Evolutionary conservation across 306 rosid genomes (phyloP).

Genomic region (Vigna nakashimae): DNA sequence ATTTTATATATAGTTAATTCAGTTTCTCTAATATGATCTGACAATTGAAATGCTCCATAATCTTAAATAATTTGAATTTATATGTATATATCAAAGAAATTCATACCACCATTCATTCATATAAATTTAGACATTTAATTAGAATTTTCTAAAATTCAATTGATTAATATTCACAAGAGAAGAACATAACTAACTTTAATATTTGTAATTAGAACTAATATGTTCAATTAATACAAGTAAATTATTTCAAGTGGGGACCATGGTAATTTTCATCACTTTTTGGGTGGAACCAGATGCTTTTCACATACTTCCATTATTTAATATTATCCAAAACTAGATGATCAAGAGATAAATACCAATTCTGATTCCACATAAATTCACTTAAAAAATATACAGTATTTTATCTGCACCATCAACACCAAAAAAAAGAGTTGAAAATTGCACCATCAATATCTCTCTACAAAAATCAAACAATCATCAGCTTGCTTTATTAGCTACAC

Average conservation of each 20-base stretch:
- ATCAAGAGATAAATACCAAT: not conserved
- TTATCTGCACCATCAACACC: not conserved
- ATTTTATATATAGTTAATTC: no score
- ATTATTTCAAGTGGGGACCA: not conserved
- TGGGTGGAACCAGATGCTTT: slow-evolving; percentile 4
- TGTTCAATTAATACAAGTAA: not conserved
- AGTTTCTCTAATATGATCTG: not conserved
- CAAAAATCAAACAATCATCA: not conserved
- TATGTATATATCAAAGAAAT: no score
- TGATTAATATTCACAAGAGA: not conserved
- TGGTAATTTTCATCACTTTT: not conserved
- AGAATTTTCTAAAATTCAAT: not conserved
- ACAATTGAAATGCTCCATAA: no score
- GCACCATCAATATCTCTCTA: not conserved
- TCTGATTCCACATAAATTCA: slow-evolving; percentile 31
- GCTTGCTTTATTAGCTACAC: not conserved
- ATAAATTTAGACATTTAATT: no score
- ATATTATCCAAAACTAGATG: slow-evolving; percentile 34
- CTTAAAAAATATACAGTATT: not conserved
- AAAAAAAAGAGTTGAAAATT: not conserved
- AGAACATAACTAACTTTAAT: not conserved
- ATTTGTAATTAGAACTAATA: not conserved
- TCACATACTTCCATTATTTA: slow-evolving; percentile 7
- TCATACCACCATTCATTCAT: no score
- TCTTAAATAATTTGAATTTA: not conserved